These are phyloP conservation scores for Rhododendron vialii DNA, from an alignment of 148 eudicot species.

Conservation along the genomic window DNA sequence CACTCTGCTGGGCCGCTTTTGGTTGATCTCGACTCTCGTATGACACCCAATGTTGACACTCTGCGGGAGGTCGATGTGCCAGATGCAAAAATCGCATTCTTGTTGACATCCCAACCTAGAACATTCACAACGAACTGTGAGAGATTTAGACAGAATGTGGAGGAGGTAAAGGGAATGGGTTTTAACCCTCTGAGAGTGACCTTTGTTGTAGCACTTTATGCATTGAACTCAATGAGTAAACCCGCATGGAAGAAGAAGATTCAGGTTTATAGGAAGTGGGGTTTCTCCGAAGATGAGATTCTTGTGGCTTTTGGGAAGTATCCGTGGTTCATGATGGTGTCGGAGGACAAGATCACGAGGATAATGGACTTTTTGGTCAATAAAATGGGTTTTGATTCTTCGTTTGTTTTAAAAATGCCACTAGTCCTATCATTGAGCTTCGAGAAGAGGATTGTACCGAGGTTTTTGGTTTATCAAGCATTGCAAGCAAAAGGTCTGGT, in stretches of 20 bases:
- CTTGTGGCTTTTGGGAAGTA: slow-evolving; percentile 17
- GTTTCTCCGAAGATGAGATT: slow-evolving; percentile 18
- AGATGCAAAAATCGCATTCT: background rate
- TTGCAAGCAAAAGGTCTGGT: slow-evolving; percentile 2
- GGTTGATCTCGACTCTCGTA: background rate
- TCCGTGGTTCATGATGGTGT: slow-evolving; percentile 10
- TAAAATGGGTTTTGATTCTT: slow-evolving; percentile 14
- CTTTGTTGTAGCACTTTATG: slow-evolving; percentile 5
- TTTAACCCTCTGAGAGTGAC: background rate
- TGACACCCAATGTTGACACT: background rate
- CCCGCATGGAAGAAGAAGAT: slow-evolving; percentile 11
- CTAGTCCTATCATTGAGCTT: background rate
- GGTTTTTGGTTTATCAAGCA: slow-evolving; percentile 17
- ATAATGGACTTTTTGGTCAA: slow-evolving; percentile 20
- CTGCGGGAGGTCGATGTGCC: slow-evolving; percentile 5
- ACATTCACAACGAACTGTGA: background rate
- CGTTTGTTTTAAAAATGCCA: slow-evolving; percentile 4
- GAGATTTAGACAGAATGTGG: slow-evolving; percentile 6
- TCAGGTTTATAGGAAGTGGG: slow-evolving; percentile 22
- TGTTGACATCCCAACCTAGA: background rate
- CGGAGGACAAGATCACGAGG: slow-evolving; percentile 5
- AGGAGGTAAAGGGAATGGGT: slow-evolving; percentile 22
- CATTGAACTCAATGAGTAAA: background rate
- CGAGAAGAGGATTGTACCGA: slow-evolving; percentile 19
- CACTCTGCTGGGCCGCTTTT: background rate